Evolutionary conservation across 2,329 filamentous ascomycete genomes (phyloP).

Genomic region (Alternaria consortialis): DNA sequence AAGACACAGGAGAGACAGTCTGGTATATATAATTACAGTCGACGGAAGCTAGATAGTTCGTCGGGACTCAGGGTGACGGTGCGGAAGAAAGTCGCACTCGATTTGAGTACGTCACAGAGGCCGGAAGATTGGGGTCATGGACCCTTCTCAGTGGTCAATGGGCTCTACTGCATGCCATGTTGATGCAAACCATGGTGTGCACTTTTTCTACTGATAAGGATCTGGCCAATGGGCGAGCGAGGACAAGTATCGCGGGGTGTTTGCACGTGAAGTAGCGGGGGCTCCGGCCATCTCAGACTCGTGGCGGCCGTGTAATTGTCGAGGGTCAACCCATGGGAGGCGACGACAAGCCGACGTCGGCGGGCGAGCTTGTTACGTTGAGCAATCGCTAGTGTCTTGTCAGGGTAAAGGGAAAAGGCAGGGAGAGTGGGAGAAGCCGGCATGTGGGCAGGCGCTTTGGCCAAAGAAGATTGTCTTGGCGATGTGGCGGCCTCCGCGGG

Average conservation of each 20-base stretch:
- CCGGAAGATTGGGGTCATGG: constrained; percentile 68
- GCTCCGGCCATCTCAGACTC: constrained; percentile 28
- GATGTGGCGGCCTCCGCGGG: constrained; percentile 4
- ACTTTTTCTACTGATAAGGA: constrained; percentile 45
- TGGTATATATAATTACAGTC: constrained; percentile 44
- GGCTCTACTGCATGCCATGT: constrained; percentile 24
- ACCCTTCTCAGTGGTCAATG: constrained; percentile 58
- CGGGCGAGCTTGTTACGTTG: constrained; percentile 34
- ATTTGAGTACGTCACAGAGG: constrained; percentile 75
- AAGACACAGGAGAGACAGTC: constrained; percentile 20
- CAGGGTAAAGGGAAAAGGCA: constrained; percentile 2
- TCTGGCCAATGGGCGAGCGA: constrained; percentile 36
- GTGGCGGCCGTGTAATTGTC: constrained; percentile 36
- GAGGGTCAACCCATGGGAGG: constrained; percentile 34
- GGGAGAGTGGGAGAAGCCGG: constrained; percentile 20
- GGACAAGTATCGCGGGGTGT: constrained; percentile 28
- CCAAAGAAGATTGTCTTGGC: not conserved
- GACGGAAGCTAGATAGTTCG: constrained; percentile 20
- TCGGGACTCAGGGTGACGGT: constrained; percentile 24
- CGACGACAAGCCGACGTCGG: constrained; percentile 21
- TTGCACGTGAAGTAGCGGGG: constrained; percentile 34
- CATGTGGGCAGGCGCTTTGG: constrained; percentile 3
- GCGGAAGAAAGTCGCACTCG: constrained; percentile 27
- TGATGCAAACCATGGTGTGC: constrained; percentile 47
- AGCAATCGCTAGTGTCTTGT: constrained; percentile 15